Evolutionary conservation across 345 rosid genomes (phyloP).

Genomic region (Eucalyptus dawsonii): DNA sequence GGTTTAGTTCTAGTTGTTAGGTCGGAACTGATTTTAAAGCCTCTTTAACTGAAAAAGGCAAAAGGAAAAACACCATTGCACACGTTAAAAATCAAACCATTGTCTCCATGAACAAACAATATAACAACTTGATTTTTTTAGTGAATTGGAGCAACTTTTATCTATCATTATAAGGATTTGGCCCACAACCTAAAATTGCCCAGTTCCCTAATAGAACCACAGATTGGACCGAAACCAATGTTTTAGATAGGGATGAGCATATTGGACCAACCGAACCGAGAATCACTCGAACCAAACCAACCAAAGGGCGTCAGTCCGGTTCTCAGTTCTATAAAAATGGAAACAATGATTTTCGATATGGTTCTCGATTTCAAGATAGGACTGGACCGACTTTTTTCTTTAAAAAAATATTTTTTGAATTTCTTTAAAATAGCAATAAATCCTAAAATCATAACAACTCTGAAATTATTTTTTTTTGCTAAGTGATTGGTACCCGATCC

Average conservation of each 20-base stretch:
- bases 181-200: neutral
- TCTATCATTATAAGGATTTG: neutral
- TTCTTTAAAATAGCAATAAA: too few species aligned
- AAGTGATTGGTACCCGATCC: too few species aligned
- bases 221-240: neutral
- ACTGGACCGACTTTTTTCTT: too few species aligned
- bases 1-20: neutral
- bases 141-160: neutral
- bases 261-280: rapidly evolving
- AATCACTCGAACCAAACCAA: too few species aligned
- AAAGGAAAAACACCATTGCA: neutral
- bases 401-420: too few species aligned
- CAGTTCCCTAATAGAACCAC: rapidly evolving
- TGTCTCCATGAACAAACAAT: neutral
- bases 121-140: neutral
- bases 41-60: neutral
- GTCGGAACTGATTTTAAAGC: neutral
- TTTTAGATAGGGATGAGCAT: too few species aligned
- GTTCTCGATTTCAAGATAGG: too few species aligned
- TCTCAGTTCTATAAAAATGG: too few species aligned
- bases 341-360: too few species aligned
- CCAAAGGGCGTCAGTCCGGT: rapidly evolving
- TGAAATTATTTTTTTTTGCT: too few species aligned
- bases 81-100: neutral
- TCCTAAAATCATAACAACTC: too few species aligned